These are phyloP conservation scores for Magnusiomyces magnusii DNA, from an alignment of 1,139 yeast genomes.

Conservation along the genomic window DNA sequence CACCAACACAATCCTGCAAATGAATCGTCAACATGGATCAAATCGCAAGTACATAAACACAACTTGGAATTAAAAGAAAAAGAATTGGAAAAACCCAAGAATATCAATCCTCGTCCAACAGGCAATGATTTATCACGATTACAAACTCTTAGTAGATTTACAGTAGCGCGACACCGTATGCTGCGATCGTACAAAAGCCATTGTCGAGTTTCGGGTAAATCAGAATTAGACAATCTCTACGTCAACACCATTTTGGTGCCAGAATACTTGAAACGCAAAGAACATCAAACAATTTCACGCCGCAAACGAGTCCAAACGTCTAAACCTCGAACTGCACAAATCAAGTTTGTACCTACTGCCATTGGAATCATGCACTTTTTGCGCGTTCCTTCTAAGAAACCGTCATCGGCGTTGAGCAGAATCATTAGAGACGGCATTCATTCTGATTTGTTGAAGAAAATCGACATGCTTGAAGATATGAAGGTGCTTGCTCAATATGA, in stretches of 20 bases:
- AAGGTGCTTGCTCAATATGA: conserved; percentile 8
- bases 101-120: conserved; percentile 1
- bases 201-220: conserved; percentile 1
- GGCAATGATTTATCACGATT: conserved; percentile 4
- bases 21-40: conserved; percentile 8
- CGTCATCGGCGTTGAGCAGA: conserved; percentile 1
- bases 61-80: neutral
- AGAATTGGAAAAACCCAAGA: neutral
- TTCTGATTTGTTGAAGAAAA: conserved; percentile 1
- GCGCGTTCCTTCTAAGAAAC: conserved; percentile 5
- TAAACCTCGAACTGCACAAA: conserved; percentile 5
- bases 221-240: conserved; percentile 9
- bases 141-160: conserved; percentile 3
- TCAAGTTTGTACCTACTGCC: conserved; percentile 12
- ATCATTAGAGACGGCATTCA: conserved; percentile 9
- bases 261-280: conserved; percentile 7
- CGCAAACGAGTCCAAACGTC: neutral
- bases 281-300: neutral
- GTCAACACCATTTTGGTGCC: conserved; percentile 12
- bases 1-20: no score
- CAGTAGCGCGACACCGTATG: conserved; percentile 4
- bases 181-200: conserved; percentile 4
- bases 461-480: conserved; percentile 6
- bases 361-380: conserved; percentile 13
- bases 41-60: conserved; percentile 4